Conservation (phyloP, 1,284 basidiomycete species). For the Trichosporon ovoides region DNA sequence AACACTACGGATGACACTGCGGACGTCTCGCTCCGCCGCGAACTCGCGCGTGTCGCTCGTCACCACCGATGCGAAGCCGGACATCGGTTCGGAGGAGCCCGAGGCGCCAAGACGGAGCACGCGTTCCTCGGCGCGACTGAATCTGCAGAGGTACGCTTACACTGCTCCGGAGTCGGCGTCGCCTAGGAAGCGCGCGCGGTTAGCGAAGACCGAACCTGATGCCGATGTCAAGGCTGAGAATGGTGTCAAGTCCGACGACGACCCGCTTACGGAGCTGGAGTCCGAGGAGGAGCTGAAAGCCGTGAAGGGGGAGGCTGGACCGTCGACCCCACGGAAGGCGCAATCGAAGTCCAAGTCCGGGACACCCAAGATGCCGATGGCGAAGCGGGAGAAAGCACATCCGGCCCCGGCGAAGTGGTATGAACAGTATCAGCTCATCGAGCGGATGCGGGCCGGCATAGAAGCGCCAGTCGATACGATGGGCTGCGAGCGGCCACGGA, state of each 20-base stretch:
- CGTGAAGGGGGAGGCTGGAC: constrained; percentile 10
- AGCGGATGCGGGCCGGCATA: constrained; percentile 66
- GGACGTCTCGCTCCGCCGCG: constrained; percentile 16
- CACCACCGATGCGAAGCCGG: constrained; percentile 4
- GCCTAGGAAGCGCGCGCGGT: constrained; percentile 3
- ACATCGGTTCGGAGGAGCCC: constrained; percentile 8
- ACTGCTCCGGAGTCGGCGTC: constrained; percentile 12
- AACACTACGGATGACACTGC: constrained; percentile 5
- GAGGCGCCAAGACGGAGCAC: constrained; percentile 23
- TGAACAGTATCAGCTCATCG: constrained; percentile 68
- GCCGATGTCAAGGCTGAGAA: not conserved
- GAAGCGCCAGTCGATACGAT: constrained; percentile 85
- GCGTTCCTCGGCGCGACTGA: constrained; percentile 21
- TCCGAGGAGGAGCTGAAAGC: constrained; percentile 5
- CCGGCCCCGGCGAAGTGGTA: constrained; percentile 68
- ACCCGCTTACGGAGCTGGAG: not conserved
- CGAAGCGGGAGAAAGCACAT: constrained; percentile 56
- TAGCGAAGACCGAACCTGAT: not conserved
- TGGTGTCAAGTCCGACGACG: too few relatives aligned
- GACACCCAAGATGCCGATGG: constrained; percentile 48
- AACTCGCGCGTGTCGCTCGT: constrained; percentile 21
- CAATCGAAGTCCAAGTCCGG: not conserved
- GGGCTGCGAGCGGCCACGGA: constrained; percentile 48
- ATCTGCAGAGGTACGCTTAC: constrained; percentile 24
- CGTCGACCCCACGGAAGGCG: not conserved